Base-by-base conservation (phyloP, 805 yeast genomes). In the Lipomyces yamanashiensis region DNA sequence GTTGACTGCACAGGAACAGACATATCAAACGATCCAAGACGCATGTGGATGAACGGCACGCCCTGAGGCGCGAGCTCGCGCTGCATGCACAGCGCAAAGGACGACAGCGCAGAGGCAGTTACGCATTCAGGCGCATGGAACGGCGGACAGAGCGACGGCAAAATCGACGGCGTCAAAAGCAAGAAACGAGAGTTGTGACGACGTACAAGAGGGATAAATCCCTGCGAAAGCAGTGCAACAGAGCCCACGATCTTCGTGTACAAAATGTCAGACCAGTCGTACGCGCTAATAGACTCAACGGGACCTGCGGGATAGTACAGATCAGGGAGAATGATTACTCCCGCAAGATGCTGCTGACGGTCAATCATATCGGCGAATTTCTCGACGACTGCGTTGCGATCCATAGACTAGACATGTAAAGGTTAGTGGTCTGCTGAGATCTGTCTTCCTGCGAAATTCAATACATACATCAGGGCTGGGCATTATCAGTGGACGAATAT, bases 261-360 rank as follows among this genome's bases (percentile, higher is more conserved):
- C 34, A 87, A 64, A 23, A 78, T 76, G 2, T 77, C 78, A 17
- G 73, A 72, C 90, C 90, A 85, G n/a, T 82, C 79, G 12, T 77
- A 75, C 13, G 79, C 72, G 10, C 82, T 70, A n/a, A 85, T 75
- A 52, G 82, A 78, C 68, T 87, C 90, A 21, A 87, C 77, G 0
- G 90, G 90, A 0, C 91, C 92, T 2, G 84, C 74, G 3, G 90
- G 89, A 74, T 84, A 87, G 70, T 80, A 84, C 61, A 87, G 80
- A 69, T 85, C 89, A 0, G 96, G 96, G 2, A 90, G 77, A 48
- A 89, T 79, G 8, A 91, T 75, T 17, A 88, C 85, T 1, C 89
- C 90, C n/a, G 82, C 81, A 21, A 90, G 79, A 55, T 79, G 77
- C 66, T 88, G 81, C 48, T 74, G 77, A 12, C 68, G 50, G 37